These are phyloP conservation scores for Phoma sp. DNA, from an alignment of 2,329 filamentous ascomycete species.

Conservation along the genomic window DNA sequence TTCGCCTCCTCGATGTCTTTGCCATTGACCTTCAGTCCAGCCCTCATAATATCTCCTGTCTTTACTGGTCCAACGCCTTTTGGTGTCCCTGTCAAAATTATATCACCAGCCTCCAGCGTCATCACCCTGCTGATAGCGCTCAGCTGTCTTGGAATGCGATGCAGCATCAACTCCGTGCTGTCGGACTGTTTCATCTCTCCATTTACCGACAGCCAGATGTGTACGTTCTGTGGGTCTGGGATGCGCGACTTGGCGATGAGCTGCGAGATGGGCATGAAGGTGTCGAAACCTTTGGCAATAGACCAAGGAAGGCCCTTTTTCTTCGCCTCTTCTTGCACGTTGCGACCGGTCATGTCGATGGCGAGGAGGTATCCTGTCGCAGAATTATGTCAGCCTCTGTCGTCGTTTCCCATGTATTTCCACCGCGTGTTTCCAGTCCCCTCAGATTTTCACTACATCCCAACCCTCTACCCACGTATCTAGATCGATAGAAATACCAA, in stretches of 20 bases:
- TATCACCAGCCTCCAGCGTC: constrained; percentile 89
- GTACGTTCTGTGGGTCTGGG: constrained; percentile 84
- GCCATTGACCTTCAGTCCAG: constrained; percentile 78
- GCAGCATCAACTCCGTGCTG: constrained; percentile 93
- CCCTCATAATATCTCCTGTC: constrained; percentile 85
- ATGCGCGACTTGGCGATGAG: constrained; percentile 82
- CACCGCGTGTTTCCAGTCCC: background rate
- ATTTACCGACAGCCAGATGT: constrained; percentile 87
- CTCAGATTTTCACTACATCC: too few relatives aligned
- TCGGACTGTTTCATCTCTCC: constrained; percentile 79
- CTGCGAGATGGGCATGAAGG: constrained; percentile 86
- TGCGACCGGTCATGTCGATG: constrained; percentile 97
- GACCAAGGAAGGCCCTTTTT: constrained; percentile 95
- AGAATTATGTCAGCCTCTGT: background rate
- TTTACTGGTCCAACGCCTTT: constrained; percentile 90
- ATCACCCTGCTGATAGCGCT: constrained; percentile 94
- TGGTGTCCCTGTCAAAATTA: constrained; percentile 95
- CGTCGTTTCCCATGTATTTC: background rate
- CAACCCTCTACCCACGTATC: background rate
- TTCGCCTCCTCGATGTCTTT: constrained; percentile 83
- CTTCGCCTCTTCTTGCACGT: constrained; percentile 95
- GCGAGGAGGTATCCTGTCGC: constrained; percentile 78
- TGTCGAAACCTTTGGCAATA: constrained; percentile 97
- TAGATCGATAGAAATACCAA: background rate
- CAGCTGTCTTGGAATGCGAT: constrained; percentile 84